phyloP scores from a whole-genome alignment of 768 basidiomycete species.

The Lyophyllum shimeji region DNA sequence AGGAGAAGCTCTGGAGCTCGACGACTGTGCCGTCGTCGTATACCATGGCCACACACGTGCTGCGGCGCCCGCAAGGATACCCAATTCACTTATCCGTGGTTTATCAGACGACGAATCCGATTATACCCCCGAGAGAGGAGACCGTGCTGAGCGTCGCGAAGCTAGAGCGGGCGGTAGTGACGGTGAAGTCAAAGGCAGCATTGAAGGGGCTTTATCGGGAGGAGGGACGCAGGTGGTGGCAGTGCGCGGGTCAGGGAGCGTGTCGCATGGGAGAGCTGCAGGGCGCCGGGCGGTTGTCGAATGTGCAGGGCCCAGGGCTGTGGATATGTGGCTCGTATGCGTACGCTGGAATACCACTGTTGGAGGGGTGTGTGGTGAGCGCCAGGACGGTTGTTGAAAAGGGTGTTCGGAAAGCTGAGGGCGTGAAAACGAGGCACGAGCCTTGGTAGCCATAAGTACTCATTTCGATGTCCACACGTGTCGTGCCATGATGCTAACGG shows the following conservation, averaged over 20 bases:
- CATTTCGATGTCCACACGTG: not conserved
- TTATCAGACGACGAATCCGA: conserved; percentile 77
- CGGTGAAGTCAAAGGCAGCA: conserved; percentile 48
- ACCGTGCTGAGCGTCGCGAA: conserved; percentile 55
- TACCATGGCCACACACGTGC: conserved; percentile 73
- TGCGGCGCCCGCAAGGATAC: conserved; percentile 36
- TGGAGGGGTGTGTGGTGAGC: conserved; percentile 80
- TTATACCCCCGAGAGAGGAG: conserved; percentile 47
- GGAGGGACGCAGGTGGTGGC: conserved; percentile 41
- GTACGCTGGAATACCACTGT: conserved; percentile 68
- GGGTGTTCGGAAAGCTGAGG: conserved; percentile 38
- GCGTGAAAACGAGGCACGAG: conserved; percentile 19
- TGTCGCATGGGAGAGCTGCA: conserved; percentile 49
- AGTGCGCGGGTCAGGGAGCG: conserved; percentile 35
- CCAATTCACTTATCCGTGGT: conserved; percentile 35
- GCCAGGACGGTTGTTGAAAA: conserved; percentile 57
- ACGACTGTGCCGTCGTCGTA: conserved; percentile 41
- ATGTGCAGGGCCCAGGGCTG: conserved; percentile 42
- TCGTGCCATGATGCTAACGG: conserved; percentile 6
- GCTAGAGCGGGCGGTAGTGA: conserved; percentile 65
- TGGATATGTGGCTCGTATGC: conserved; percentile 78
- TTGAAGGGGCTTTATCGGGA: conserved; percentile 43
- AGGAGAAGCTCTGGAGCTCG: conserved; percentile 15
- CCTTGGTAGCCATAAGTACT: conserved; percentile 12
- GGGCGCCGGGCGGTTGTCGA: conserved; percentile 40